Percentiles rank a stretch among this genome's conserved stretches.
Evolutionary conservation across 2,329 filamentous ascomycete species (phyloP).

Genomic region (Fusarium nanum): DNA sequence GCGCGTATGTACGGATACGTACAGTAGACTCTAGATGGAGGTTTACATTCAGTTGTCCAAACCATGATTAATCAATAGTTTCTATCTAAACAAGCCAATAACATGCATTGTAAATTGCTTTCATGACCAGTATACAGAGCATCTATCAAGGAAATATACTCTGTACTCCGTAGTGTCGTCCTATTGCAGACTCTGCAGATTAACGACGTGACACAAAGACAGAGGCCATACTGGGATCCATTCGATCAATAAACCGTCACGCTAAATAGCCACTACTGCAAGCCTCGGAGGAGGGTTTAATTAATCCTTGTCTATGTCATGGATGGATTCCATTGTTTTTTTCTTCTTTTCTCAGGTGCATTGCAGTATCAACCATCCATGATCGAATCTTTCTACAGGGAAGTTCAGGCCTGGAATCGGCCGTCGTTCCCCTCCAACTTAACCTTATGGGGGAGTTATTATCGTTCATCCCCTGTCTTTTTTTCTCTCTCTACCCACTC

Average conservation of each 20-base stretch:
- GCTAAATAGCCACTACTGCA: slow-evolving; percentile 44
- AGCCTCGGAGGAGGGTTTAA: slow-evolving; percentile 29
- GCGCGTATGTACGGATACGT: not conserved
- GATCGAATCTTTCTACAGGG: not conserved
- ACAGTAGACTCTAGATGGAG: not conserved
- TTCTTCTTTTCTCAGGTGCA: slow-evolving; percentile 7
- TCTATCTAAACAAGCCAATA: not conserved
- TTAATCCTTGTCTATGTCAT: slow-evolving; percentile 26
- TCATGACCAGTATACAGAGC: not conserved
- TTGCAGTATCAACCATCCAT: slow-evolving; percentile 4
- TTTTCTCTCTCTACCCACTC: slow-evolving; percentile 21
- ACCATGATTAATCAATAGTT: not conserved
- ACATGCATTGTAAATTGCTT: not conserved
- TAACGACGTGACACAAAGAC: slow-evolving; percentile 6
- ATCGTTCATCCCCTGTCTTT: slow-evolving; percentile 4
- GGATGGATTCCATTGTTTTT: not conserved
- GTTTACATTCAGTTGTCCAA: not conserved
- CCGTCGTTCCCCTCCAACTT: not conserved
- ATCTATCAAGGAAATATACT: not conserved
- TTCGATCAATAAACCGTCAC: slow-evolving; percentile 47
- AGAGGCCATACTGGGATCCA: slow-evolving; percentile 11
- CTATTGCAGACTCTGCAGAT: not conserved
- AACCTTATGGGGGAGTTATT: slow-evolving; percentile 1
- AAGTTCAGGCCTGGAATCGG: slow-evolving; percentile 12
- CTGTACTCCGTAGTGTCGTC: not conserved